phyloP scores from a whole-genome alignment of 1,139 yeast species.

The Candida sanyaensis region DNA sequence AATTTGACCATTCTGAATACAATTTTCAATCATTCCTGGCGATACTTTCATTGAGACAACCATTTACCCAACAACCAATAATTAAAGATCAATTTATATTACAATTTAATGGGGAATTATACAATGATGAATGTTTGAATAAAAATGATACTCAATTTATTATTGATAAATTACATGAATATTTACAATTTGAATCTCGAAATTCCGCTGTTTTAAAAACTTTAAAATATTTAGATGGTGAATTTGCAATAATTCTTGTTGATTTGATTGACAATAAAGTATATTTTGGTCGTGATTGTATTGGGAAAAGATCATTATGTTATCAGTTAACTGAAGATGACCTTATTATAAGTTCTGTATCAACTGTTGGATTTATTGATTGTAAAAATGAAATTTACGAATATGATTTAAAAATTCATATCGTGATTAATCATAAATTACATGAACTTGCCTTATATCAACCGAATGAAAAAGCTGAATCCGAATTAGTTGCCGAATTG shows the following conservation, averaged over 20 bases:
- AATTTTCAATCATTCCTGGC: slow-evolving; percentile 55
- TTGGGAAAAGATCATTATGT: slow-evolving; percentile 80
- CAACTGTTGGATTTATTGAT: slow-evolving; percentile 42
- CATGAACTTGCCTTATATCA: slow-evolving; percentile 6
- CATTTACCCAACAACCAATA: slow-evolving; percentile 73
- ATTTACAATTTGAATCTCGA: slow-evolving; percentile 13
- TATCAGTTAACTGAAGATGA: slow-evolving; percentile 34
- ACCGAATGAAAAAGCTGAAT: neutral
- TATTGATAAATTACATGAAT: slow-evolving; percentile 20
- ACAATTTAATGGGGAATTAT: slow-evolving; percentile 90
- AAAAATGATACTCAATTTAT: slow-evolving; percentile 38
- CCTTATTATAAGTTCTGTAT: slow-evolving; percentile 50
- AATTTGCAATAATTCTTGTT: slow-evolving; percentile 67
- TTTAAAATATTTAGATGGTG: slow-evolving; percentile 63
- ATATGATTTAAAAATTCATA: slow-evolving; percentile 28
- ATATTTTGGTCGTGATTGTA: slow-evolving; percentile 80
- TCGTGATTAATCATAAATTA: slow-evolving; percentile 9
- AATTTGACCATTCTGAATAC: slow-evolving; percentile 14
- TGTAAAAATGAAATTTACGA: slow-evolving; percentile 55
- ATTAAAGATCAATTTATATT: slow-evolving; percentile 29
- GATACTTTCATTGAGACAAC: slow-evolving; percentile 75
- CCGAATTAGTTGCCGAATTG: slow-evolving; percentile 17
- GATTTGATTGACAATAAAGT: slow-evolving; percentile 39
- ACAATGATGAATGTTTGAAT: slow-evolving; percentile 52
- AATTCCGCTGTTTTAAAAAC: slow-evolving; percentile 31